Evolutionary conservation across 2,329 filamentous ascomycete species (phyloP), one percentile per base, ranked within the genome.

Genomic region (Orbilia oligospora): DNA sequence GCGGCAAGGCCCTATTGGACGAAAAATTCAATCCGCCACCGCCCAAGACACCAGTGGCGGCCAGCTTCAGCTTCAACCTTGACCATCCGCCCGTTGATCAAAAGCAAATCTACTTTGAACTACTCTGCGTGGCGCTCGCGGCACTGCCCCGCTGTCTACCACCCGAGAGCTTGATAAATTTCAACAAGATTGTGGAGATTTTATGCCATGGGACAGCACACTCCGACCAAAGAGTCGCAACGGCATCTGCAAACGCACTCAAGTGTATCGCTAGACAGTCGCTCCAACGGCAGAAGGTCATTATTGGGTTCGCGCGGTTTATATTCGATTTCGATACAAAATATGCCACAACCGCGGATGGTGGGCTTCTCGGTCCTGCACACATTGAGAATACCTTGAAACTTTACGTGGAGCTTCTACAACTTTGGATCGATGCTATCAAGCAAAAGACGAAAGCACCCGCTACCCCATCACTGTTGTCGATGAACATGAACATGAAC

Each of bases 271-370:
- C 97, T 10, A 89, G 93, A 36, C 96, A 99, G 83, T 93, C 92
- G 6, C 76, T 82, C 27, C 92, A 97, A 84, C 94, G 96, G 0
- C 94, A 99, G 81, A 93, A 96, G 84, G 96, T 99, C 2, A 97
- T 94, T 0, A 97, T 97, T 85, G 95, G 96, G 0, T 99, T 99
- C 85, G 93, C 96, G 44, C 89, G 94, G 27, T 99, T 98, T 85
- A 99, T 99, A 67, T 99, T 99, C 86, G 97, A 96, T 81, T 99
- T 98, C 83, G 97, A 99, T 84, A 94, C 97, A 81, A 91, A 94
- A 24, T 99, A 99, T 84, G 93, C 95, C 0, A 98, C 96, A 36
- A 97, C 98, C 91, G 97, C 94, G 9, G 96, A 99, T 83, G 96
- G 97, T 36, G 96, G 96, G 1, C 96, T 99, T 91, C 90, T 99